A percentile compares a stretch with the other conserved stretches of the same genome.
phyloP scores from a whole-genome alignment of 1,284 basidiomycete species.

The Spongispora temasekensis region DNA sequence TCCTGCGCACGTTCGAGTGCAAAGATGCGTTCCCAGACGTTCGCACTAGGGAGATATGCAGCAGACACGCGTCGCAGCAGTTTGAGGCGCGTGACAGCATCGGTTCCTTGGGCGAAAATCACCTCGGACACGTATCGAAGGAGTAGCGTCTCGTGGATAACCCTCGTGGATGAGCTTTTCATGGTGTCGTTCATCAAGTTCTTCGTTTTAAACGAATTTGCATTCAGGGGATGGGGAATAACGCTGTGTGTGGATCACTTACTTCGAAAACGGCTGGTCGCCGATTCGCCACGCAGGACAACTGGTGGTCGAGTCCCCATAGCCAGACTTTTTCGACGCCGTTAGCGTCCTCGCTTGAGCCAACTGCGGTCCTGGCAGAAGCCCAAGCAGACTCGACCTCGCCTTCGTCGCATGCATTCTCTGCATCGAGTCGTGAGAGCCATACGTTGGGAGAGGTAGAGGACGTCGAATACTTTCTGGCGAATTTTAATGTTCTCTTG shows the following conservation, averaged over 20 bases:
- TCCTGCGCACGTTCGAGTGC: slow-evolving; percentile 31
- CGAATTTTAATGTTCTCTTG: slow-evolving; percentile 42
- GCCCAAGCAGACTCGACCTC: slow-evolving; percentile 40
- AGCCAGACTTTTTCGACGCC: slow-evolving; percentile 47
- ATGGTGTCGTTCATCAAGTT: slow-evolving; percentile 51
- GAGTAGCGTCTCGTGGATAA: slow-evolving; percentile 51
- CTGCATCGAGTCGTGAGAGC: slow-evolving; percentile 53
- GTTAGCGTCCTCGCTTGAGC: slow-evolving; percentile 23
- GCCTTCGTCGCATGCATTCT: slow-evolving; percentile 36
- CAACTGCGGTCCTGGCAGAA: slow-evolving; percentile 43
- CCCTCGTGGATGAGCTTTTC: slow-evolving; percentile 40
- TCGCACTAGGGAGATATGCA: slow-evolving; percentile 44
- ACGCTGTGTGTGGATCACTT: slow-evolving; percentile 14
- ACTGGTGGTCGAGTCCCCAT: slow-evolving; percentile 46
- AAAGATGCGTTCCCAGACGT: slow-evolving; percentile 48
- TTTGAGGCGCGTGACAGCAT: slow-evolving; percentile 30
- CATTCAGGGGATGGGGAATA: slow-evolving; percentile 9
- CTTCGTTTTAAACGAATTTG: slow-evolving; percentile 31
- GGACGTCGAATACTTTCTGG: slow-evolving; percentile 44
- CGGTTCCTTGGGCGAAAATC: slow-evolving; percentile 27
- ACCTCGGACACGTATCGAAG: slow-evolving; percentile 43
- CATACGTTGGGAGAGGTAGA: slow-evolving; percentile 46
- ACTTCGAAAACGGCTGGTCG: slow-evolving; percentile 42
- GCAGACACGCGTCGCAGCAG: slow-evolving; percentile 44
- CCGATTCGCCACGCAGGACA: slow-evolving; percentile 23